Conservation (phyloP, 2,329 filamentous ascomycete species). For the Colletotrichum sp. region DNA sequence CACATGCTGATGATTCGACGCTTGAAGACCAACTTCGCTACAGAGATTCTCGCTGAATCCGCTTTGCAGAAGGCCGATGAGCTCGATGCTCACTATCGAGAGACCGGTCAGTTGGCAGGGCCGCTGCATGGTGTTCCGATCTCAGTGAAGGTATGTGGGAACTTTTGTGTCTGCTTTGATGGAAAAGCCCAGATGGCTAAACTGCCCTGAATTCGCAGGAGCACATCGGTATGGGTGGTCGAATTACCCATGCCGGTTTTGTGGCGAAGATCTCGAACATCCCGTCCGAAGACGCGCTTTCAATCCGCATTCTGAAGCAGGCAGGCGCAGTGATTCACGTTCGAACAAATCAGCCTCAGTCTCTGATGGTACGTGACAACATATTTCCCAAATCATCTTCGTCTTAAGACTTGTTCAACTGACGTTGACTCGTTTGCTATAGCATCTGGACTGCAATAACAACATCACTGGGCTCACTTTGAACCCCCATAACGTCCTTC, state of each 20-base stretch:
- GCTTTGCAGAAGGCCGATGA: constrained; percentile 52
- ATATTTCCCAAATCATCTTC: neutral
- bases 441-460: neutral
- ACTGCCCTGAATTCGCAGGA: neutral
- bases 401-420: rapidly evolving
- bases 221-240: constrained; percentile 40
- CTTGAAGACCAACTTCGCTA: constrained; percentile 49
- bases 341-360: constrained; percentile 54
- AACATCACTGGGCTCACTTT: neutral
- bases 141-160: constrained; percentile 71
- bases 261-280: constrained; percentile 65
- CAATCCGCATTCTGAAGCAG: constrained; percentile 44
- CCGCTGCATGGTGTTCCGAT: constrained; percentile 70
- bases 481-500: constrained; percentile 56
- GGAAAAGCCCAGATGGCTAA: neutral
- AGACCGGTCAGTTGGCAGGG: constrained; percentile 53
- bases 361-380: neutral
- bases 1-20: neutral
- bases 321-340: constrained; percentile 60
- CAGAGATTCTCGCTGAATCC: constrained; percentile 58
- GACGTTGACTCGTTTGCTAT: rapidly evolving
- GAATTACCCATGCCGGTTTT: constrained; percentile 67
- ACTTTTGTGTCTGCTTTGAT: neutral
- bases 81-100: constrained; percentile 52
- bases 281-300: constrained; percentile 43